phyloP scores from a whole-genome alignment of 768 basidiomycete species.

The Panellus pusillus region DNA sequence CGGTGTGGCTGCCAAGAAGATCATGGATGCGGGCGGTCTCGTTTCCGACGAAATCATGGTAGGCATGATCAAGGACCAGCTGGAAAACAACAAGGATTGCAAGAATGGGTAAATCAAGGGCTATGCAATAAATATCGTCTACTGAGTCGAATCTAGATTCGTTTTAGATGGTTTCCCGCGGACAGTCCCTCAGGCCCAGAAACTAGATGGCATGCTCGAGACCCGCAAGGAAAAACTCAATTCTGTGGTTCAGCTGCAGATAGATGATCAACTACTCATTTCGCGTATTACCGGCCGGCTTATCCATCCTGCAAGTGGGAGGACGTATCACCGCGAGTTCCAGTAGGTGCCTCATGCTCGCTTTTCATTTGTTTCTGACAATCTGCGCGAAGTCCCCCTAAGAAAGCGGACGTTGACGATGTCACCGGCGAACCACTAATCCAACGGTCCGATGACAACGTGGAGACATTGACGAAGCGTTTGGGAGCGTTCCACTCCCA shows the following conservation, averaged over 20 bases:
- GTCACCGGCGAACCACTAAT: slow-evolving; percentile 93
- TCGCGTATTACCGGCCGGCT: slow-evolving; percentile 97
- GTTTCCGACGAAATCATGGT: slow-evolving; percentile 98
- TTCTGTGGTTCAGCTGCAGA: slow-evolving; percentile 87
- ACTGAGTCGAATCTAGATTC: slow-evolving; percentile 55
- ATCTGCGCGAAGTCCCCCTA: slow-evolving; percentile 74
- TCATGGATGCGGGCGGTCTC: slow-evolving; percentile 96
- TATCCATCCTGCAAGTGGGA: slow-evolving; percentile 85
- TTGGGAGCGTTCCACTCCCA: slow-evolving; percentile 87
- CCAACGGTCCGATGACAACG: slow-evolving; percentile 97
- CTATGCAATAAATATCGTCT: neutral
- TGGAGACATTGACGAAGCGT: slow-evolving; percentile 90
- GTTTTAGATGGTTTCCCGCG: slow-evolving; percentile 99
- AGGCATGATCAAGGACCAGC: slow-evolving; percentile 93
- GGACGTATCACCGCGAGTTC: slow-evolving; percentile 95
- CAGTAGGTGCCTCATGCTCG: slow-evolving; percentile 52
- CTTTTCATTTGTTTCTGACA: slow-evolving; percentile 1
- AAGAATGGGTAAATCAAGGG: slow-evolving; percentile 85
- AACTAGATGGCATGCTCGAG: slow-evolving; percentile 89
- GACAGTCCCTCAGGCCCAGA: slow-evolving; percentile 94
- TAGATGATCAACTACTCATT: slow-evolving; percentile 93
- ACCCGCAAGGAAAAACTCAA: slow-evolving; percentile 84
- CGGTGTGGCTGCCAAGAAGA: slow-evolving; percentile 91
- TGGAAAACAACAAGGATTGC: slow-evolving; percentile 90
- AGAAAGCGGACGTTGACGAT: slow-evolving; percentile 94